Evolutionary conservation across 257 asterid species (phyloP).

Genomic region (Hygrophila difformis): DNA sequence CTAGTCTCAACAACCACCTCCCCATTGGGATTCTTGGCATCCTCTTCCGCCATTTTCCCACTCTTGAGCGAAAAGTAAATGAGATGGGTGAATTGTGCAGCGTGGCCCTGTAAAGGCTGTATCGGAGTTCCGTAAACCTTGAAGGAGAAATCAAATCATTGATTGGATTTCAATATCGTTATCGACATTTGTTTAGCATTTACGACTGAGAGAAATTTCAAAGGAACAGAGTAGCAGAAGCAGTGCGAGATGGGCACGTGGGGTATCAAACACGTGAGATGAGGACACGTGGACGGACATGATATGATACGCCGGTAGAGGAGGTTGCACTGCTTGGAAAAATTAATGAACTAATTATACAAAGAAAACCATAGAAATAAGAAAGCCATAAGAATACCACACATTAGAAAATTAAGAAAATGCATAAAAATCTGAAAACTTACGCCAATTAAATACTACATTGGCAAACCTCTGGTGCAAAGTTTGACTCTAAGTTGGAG

Average conservation of each 20-base stretch:
- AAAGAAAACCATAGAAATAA: no score
- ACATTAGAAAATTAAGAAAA: no score
- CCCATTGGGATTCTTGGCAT: slow-evolving; percentile 25
- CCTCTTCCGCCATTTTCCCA: slow-evolving; percentile 27
- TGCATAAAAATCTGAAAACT: no score
- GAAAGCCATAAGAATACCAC: no score
- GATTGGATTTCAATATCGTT: neutral
- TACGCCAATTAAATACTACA: no score
- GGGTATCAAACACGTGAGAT: neutral
- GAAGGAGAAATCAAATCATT: neutral
- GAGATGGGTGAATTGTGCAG: neutral
- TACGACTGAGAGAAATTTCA: neutral
- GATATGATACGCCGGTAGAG: no score
- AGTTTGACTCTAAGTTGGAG: no score
- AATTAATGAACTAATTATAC: no score
- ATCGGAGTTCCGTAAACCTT: no score
- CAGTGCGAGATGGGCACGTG: neutral
- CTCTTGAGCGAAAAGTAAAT: no score
- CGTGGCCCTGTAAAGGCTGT: neutral
- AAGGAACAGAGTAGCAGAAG: neutral
- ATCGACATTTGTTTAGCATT: neutral
- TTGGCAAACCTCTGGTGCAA: no score
- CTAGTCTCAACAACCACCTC: slow-evolving; percentile 15
- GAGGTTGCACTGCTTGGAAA: no score
- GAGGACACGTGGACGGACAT: neutral